Evolutionary conservation across 2,329 filamentous ascomycete genomes (phyloP).

Genomic region (Aspergillus calidoustus): DNA sequence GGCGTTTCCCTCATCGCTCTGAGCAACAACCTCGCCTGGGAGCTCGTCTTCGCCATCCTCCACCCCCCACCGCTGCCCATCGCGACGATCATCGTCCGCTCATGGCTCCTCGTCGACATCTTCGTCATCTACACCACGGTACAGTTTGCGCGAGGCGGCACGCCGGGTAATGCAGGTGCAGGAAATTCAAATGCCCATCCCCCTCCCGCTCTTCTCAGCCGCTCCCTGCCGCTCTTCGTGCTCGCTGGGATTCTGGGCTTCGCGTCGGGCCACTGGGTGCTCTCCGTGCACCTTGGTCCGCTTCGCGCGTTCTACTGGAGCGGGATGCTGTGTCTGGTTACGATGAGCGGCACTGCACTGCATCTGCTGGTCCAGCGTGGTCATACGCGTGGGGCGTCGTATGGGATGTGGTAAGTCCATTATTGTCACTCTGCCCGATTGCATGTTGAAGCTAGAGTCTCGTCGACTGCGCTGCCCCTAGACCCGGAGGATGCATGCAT

Average conservation of each 20-base stretch:
- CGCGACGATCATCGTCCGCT: background rate
- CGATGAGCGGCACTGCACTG: constrained; percentile 14
- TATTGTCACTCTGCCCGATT: background rate
- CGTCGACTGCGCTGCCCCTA: too few species aligned
- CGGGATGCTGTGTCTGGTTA: constrained; percentile 12
- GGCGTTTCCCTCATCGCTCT: constrained; percentile 11
- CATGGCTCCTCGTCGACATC: constrained; percentile 7
- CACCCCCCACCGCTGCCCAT: background rate
- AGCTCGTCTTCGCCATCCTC: constrained; percentile 2
- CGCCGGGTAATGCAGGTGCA: background rate
- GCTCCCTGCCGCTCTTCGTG: background rate
- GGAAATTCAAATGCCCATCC: background rate
- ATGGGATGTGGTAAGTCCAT: constrained; percentile 19
- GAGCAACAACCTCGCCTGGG: constrained; percentile 12
- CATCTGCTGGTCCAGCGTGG: constrained; percentile 16
- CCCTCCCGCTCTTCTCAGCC: background rate
- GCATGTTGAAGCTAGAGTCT: too few species aligned
- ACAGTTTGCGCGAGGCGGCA: background rate
- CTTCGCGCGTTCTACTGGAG: constrained; percentile 15
- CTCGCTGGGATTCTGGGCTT: background rate
- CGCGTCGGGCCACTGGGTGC: background rate
- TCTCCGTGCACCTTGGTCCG: constrained; percentile 1
- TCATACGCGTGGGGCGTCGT: constrained; percentile 19
- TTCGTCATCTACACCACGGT: constrained; percentile 9
- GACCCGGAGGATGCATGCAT: too few species aligned